phyloP scores from a whole-genome alignment of 305 asterid genomes.

The Withania somnifera region DNA sequence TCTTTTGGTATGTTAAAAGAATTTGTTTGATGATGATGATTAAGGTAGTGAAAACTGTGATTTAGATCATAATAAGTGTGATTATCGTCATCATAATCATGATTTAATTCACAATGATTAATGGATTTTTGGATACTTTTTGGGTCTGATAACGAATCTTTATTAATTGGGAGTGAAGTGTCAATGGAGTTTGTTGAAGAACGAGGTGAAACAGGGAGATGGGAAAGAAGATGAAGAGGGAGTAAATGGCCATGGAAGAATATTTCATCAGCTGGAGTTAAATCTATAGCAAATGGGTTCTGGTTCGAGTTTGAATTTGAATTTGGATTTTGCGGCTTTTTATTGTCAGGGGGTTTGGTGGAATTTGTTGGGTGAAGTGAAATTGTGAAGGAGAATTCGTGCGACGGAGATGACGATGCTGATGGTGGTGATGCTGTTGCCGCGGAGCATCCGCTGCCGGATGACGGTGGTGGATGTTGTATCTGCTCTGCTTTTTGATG shows the following conservation, averaged over 20 bases:
- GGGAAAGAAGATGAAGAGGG: slow-evolving; percentile 62
- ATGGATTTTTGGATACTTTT: not conserved
- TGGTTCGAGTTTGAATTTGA: not conserved
- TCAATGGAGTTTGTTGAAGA: slow-evolving; percentile 62
- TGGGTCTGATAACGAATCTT: not conserved
- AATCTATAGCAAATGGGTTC: slow-evolving; percentile 28
- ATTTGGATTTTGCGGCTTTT: not conserved
- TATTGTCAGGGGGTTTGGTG: not conserved
- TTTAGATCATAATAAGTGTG: not conserved
- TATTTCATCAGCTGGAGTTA: slow-evolving; percentile 70
- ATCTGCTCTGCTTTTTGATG: not conserved
- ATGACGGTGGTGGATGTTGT: not conserved
- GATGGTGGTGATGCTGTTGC: not conserved
- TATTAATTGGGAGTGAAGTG: slow-evolving; percentile 54
- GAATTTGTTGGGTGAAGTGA: slow-evolving; percentile 22
- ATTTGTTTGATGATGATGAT: not conserved
- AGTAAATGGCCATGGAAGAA: slow-evolving; percentile 73
- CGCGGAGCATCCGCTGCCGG: not conserved
- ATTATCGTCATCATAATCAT: not conserved
- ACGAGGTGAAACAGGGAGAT: slow-evolving; percentile 63
- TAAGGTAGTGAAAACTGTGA: not conserved
- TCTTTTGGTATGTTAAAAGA: slow-evolving; percentile 2
- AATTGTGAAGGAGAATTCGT: slow-evolving; percentile 17
- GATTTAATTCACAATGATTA: not conserved
- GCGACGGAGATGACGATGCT: slow-evolving; percentile 9